Evolutionary conservation across 2,329 filamentous ascomycete genomes (phyloP).

Genomic region (Cladophialophora exuberans): DNA sequence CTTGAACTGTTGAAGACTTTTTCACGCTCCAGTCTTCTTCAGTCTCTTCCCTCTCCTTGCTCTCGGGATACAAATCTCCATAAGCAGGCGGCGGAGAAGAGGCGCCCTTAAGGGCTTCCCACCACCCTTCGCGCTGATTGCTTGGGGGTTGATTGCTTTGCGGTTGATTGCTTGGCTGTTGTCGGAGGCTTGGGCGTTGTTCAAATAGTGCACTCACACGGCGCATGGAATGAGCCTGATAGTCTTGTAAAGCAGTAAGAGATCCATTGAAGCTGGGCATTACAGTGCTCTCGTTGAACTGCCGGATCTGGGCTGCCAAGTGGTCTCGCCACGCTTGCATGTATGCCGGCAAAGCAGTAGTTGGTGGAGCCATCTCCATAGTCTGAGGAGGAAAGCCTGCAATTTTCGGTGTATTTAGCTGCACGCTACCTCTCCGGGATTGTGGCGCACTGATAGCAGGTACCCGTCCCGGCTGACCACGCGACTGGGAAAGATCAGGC

Average conservation of each 20-base stretch:
- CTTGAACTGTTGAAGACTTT: conserved; percentile 46
- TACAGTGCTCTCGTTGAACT: conserved; percentile 73
- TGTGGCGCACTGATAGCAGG: conserved; percentile 12
- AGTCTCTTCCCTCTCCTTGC: conserved; percentile 37
- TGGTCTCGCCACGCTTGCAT: conserved; percentile 75
- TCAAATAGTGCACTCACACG: conserved; percentile 74
- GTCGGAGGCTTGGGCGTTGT: conserved; percentile 59
- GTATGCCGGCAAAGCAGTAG: conserved; percentile 57
- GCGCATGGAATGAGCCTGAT: conserved; percentile 73
- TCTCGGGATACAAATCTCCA: conserved; percentile 75
- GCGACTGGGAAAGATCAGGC: conserved; percentile 3
- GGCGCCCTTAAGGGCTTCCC: conserved; percentile 64
- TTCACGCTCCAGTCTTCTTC: conserved; percentile 47
- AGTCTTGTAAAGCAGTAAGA: conserved; percentile 69
- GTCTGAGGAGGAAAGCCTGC: conserved; percentile 44
- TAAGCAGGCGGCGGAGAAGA: conserved; percentile 69
- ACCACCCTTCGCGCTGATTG: conserved; percentile 61
- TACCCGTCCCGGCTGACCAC: not conserved
- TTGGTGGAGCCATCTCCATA: not conserved
- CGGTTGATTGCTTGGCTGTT: too few species aligned
- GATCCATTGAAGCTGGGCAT: conserved; percentile 64
- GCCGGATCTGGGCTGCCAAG: conserved; percentile 71
- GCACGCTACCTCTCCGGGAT: conserved; percentile 29
- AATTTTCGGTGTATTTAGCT: conserved; percentile 8
- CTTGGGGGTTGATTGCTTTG: too few species aligned